Conservation (phyloP, 768 basidiomycete genomes). For the Punctularia strigosozonata region DNA sequence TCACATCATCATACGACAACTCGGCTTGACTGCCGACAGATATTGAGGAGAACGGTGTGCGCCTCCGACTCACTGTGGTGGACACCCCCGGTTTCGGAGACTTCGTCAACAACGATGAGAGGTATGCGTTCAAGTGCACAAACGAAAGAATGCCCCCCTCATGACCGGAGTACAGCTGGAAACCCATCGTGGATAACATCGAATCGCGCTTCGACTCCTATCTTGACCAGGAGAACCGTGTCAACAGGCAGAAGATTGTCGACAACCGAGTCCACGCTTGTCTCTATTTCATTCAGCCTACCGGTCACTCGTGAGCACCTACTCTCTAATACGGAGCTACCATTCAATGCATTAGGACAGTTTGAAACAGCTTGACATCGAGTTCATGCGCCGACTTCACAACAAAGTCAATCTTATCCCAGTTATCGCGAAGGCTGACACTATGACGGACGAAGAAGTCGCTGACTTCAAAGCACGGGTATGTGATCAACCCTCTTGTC, state of each 20-base stretch:
- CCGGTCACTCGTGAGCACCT: constrained; percentile 82
- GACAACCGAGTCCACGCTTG: constrained; percentile 99
- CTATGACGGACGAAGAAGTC: constrained; percentile 94
- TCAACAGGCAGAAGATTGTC: constrained; percentile 85
- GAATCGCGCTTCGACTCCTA: constrained; percentile 97
- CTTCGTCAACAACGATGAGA: constrained; percentile 98
- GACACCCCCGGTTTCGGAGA: constrained; percentile 99
- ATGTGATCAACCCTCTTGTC: constrained; percentile 13
- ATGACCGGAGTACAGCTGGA: constrained; percentile 56
- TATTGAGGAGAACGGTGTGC: constrained; percentile 97
- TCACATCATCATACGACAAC: neutral
- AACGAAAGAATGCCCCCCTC: too few relatives aligned
- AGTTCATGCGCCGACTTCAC: constrained; percentile 97
- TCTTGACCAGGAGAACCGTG: constrained; percentile 96
- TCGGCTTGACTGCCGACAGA: constrained; percentile 37
- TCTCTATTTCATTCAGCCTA: constrained; percentile 98
- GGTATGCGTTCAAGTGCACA: constrained; percentile 33
- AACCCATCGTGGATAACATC: constrained; percentile 96
- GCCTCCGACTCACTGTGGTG: constrained; percentile 95
- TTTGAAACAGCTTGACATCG: constrained; percentile 95
- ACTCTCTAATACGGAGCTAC: constrained; percentile 4
- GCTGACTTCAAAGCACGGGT: constrained; percentile 88
- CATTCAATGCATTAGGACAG: constrained; percentile 27
- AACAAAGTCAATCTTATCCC: constrained; percentile 98
- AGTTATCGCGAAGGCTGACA: constrained; percentile 97